A percentile compares a stretch with the other conserved stretches of the same genome.
phyloP scores from a whole-genome alignment of 192 early-diverging fungal species.

The Linnemannia zychae region DNA sequence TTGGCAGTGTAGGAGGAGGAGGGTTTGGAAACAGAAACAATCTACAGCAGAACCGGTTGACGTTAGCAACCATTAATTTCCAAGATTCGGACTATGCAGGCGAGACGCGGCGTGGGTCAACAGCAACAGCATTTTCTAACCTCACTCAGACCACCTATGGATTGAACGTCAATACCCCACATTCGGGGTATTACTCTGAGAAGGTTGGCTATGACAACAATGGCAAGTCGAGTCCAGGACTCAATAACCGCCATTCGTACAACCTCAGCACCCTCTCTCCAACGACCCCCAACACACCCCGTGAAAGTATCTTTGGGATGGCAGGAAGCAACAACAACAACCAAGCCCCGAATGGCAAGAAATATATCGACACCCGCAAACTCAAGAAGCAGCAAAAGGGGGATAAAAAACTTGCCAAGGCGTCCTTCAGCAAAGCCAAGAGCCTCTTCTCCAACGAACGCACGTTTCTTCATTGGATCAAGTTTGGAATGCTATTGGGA shows the following conservation, averaged over 20 bases:
- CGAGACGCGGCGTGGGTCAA: background rate
- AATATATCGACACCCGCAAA: slow-evolving; percentile 27
- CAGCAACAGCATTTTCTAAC: background rate
- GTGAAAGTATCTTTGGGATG: background rate
- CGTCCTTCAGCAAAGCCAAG: slow-evolving; percentile 10
- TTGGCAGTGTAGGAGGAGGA: background rate
- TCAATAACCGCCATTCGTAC: no score
- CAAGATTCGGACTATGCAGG: background rate
- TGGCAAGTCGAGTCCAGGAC: background rate
- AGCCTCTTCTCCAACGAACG: slow-evolving; percentile 50
- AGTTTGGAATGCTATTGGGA: slow-evolving; percentile 42
- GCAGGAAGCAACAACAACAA: background rate
- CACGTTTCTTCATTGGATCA: slow-evolving; percentile 50
- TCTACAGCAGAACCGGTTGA: no score
- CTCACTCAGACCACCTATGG: background rate
- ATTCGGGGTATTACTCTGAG: background rate
- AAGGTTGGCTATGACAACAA: background rate
- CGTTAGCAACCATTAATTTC: background rate
- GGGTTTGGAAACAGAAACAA: background rate
- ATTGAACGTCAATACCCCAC: background rate
- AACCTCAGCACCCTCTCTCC: background rate
- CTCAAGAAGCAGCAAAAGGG: slow-evolving; percentile 1
- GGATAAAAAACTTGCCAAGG: background rate
- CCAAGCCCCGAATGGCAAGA: slow-evolving; percentile 13
- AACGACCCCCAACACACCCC: background rate